Evolutionary conservation across 179 eudicot genomes (phyloP).

Genomic region (Beta corolliflora): DNA sequence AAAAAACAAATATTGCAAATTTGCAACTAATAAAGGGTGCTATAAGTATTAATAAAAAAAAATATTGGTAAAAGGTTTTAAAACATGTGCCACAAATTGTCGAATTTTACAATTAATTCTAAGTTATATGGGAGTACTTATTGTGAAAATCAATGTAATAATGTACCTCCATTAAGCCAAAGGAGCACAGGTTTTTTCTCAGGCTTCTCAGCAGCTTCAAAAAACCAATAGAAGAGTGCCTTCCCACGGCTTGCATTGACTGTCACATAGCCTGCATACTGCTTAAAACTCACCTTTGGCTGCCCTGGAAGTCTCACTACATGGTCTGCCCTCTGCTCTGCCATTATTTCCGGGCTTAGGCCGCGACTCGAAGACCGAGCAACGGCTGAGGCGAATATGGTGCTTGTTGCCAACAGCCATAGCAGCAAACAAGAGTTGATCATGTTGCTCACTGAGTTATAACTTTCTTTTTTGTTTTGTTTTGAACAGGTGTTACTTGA

Average conservation of each 20-base stretch:
- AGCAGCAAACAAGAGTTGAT: slow-evolving; percentile 7
- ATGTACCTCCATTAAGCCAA: slow-evolving; percentile 85
- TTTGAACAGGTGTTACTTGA: too few relatives aligned
- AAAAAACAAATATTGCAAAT: too few relatives aligned
- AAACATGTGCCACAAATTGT: too few relatives aligned
- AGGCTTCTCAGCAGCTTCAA: slow-evolving; percentile 49
- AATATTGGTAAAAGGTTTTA: too few relatives aligned
- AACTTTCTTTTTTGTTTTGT: too few relatives aligned
- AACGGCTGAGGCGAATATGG: not conserved
- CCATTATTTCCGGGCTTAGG: slow-evolving; percentile 30
- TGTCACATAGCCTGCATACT: slow-evolving; percentile 67
- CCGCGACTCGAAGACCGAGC: not conserved
- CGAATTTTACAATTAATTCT: too few relatives aligned
- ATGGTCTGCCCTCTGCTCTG: slow-evolving; percentile 53
- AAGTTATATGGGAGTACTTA: not conserved
- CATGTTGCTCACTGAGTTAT: not conserved
- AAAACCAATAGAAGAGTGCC: slow-evolving; percentile 76
- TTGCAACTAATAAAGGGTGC: too few relatives aligned
- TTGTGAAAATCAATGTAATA: too few relatives aligned
- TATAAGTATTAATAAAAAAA: too few relatives aligned
- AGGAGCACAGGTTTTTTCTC: slow-evolving; percentile 54
- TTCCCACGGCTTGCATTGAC: slow-evolving; percentile 54
- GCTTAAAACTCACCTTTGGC: slow-evolving; percentile 60
- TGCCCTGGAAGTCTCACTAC: slow-evolving; percentile 68
- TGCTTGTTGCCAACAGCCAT: slow-evolving; percentile 14